Evolutionary conservation across 768 basidiomycete genomes (phyloP), one percentile per base, ranked within the genome.

Genomic region (Lactarius sp.): DNA sequence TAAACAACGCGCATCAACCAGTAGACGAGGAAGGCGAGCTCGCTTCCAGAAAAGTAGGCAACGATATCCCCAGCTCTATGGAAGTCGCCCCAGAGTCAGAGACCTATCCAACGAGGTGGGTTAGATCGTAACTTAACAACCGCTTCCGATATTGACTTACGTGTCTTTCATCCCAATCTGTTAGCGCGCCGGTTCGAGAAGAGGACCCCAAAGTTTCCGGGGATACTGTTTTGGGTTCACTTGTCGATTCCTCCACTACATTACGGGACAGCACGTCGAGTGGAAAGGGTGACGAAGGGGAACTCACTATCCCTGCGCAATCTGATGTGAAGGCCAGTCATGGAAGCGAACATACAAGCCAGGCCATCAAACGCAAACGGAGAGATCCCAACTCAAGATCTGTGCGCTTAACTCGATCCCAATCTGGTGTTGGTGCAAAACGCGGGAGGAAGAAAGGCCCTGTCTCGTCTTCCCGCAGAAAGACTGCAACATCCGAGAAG

Each of bases 321-420:
- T 31, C 59, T 42, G 47, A 56, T 6, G 41, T 20, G n/a, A 60
- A 60, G 33, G 18, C 49, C 16, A 37, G 27, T 13, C 16, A 44
- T 52, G 59, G 39, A 37, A 27, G 12, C 22, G 49, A 52, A 33
- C 46, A 50, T 36, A 16, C 46, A 44, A 36, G 31, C 4, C 53
- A 64, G 20, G 34, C 60, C 2, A 58, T 68, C 41, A 73, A 71
- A 61, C 71, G 74, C 60, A 75, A 73, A 60, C 67, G 70, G 27
- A 65, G 34, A 10, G 60, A 66, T 8, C 66, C 69, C 7, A 47
- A 60, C 6, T 22, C 60, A 1, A 44, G 56, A 16, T 56, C 69
- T 0, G 34, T 59, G 56, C 72, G 70, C 18, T 27, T 70, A 22
- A 73, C 72, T 2, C 68, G 72, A 31, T 71, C 72, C 3, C 60